Base-by-base conservation (phyloP, 2,329 filamentous ascomycete genomes). In the Cordyceps pruinosa region DNA sequence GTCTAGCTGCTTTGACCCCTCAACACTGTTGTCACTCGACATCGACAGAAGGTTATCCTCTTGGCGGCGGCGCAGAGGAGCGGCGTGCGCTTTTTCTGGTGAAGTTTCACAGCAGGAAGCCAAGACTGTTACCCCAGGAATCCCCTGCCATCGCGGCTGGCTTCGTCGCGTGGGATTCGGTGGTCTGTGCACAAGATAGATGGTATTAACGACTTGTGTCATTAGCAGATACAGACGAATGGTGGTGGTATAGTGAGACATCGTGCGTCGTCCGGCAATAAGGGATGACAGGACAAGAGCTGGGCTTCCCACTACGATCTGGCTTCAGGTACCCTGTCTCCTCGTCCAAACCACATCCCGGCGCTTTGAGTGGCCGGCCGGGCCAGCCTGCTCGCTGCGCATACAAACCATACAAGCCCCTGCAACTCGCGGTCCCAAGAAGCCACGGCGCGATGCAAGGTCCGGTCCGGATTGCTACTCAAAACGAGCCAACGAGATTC, bases 351-450 rank as follows among this genome's bases (percentile, higher is more conserved):
- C 26, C 12, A 30, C 34, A 8, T 30, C 32, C 26, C 12, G 12
- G 44, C 25, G 25, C 25, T 41, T 44, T 56, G 52, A 56, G 44
- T 56, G 52, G 52, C 25, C 44, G 12, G 12, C 9, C 21, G 17
- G 26, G 4, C 23, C 32, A 28, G 48, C 37, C 39, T 21, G 50
- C n/a, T 30, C 7, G 39, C 39, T 54, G 51, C 39, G n/a, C 26
- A 25, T 26, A 7, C 49, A 44, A 44, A 32, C 51, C 51, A 54
- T 41, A 46, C 41, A 54, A 23, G 21, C 51, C 51, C 51, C 42
- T n/a, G 41, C 41, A 21, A 47, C n/a, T n/a, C n/a, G n/a, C n/a
- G n/a, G 10, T 12, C 19, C 9, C 13, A 35, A 21, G 19, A 19
- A 19, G 23, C 32, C 25, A 39, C 39, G 32, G 34, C 13, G 48